Evolutionary conservation across 257 asterid genomes (phyloP).

Genomic region (Misopates orontium): DNA sequence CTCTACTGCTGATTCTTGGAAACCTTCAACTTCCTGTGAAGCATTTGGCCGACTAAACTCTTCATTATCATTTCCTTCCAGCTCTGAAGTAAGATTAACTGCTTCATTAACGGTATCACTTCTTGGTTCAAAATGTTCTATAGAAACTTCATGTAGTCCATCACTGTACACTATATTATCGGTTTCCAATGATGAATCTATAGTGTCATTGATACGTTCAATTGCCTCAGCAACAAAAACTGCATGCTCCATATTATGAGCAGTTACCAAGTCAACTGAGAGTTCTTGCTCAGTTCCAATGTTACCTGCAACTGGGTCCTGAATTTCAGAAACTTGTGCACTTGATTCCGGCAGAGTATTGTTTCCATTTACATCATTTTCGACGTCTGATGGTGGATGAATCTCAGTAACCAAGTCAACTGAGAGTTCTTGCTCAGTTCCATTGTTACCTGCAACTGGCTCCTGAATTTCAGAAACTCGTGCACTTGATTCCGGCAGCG

Average conservation of each 20-base stretch:
- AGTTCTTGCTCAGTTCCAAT: conserved; percentile 32
- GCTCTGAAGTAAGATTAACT: conserved; percentile 23
- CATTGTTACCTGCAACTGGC: conserved; percentile 29
- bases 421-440: conserved; percentile 28
- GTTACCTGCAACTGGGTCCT: conserved; percentile 25
- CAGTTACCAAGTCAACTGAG: conserved; percentile 30
- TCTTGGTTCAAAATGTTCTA: conserved; percentile 34
- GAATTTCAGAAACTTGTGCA: conserved; percentile 30
- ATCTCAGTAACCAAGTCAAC: conserved; percentile 33
- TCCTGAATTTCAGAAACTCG: conserved; percentile 30
- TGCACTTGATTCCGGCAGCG: conserved; percentile 18
- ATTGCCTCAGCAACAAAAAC: conserved; percentile 31
- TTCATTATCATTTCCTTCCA: conserved; percentile 36
- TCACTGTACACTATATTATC: conserved; percentile 24
- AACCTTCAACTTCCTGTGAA: conserved; percentile 42
- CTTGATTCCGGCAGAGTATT: conserved; percentile 19
- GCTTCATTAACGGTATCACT: conserved; percentile 29
- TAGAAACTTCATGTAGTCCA: conserved; percentile 30
- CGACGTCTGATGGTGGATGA: conserved; percentile 21
- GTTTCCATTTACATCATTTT: conserved; percentile 28
- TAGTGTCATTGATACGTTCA: conserved; percentile 28
- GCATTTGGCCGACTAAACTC: conserved; percentile 44
- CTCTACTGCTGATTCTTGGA: conserved; percentile 35
- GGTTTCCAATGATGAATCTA: conserved; percentile 34
- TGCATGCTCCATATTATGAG: conserved; percentile 29